Percentiles rank a stretch among this genome's conserved stretches.
phyloP scores from a whole-genome alignment of 1,284 basidiomycete species.

The Pyrrhoderma noxium region DNA sequence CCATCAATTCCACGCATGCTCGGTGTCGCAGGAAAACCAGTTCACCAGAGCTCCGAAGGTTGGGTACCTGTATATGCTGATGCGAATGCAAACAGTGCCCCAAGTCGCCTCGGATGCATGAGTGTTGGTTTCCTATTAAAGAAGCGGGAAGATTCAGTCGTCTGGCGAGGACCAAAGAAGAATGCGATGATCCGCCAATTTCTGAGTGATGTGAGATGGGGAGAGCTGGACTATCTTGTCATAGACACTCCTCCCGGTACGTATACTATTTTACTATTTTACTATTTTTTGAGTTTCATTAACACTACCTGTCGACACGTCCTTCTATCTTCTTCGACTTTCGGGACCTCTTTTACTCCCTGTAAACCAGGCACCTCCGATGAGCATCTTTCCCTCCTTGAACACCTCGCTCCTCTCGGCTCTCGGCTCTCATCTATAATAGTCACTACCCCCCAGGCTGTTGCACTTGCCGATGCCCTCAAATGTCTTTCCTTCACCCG shows the following conservation, averaged over 20 bases:
- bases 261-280: neutral
- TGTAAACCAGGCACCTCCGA: conserved; percentile 82
- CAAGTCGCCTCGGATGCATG: conserved; percentile 78
- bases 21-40: conserved; percentile 79
- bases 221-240: conserved; percentile 91
- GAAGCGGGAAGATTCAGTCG: conserved; percentile 85
- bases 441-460: conserved; percentile 96
- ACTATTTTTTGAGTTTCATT: neutral
- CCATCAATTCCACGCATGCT: conserved; percentile 98
- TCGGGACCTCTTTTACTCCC: neutral
- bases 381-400: conserved; percentile 93
- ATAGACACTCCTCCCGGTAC: conserved; percentile 96
- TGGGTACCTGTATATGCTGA: conserved; percentile 99
- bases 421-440: conserved; percentile 77
- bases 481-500: conserved; percentile 95
- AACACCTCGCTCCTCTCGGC: conserved; percentile 86
- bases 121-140: conserved; percentile 93
- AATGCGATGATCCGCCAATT: conserved; percentile 99
- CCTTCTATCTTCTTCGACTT: conserved; percentile 2
- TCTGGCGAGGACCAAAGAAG: conserved; percentile 99
- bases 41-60: conserved; percentile 90
- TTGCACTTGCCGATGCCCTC: conserved; percentile 90
- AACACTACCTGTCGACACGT: neutral
- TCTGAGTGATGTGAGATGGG: conserved; percentile 94
- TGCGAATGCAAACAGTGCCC: conserved; percentile 37